These are phyloP conservation scores for Endogone sp. DNA, from an alignment of 192 early-diverging fungal species.

Conservation along the genomic window DNA sequence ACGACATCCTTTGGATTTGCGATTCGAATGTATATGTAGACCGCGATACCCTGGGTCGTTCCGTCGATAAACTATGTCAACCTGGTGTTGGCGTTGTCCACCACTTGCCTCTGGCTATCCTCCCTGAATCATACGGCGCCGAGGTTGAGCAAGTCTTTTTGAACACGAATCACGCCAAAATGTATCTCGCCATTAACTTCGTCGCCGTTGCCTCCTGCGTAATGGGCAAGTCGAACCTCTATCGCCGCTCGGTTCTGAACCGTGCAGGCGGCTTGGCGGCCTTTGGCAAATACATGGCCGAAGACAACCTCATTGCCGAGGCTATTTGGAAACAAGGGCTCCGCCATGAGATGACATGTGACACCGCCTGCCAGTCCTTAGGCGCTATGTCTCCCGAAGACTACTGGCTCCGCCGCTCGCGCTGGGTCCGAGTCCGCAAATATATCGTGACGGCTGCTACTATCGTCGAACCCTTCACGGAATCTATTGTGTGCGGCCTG, in stretches of 20 bases:
- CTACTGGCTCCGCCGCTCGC: conserved; percentile 78
- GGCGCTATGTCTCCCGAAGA: conserved; percentile 71
- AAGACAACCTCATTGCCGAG: conserved; percentile 93
- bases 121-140: conserved; percentile 69
- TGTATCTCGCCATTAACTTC: conserved; percentile 93
- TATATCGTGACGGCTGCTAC: conserved; percentile 90
- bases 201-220: conserved; percentile 82
- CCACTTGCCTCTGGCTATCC: conserved; percentile 81
- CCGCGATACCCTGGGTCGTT: conserved; percentile 71
- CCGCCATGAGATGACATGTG: conserved; percentile 82
- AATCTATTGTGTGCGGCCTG: conserved; percentile 76
- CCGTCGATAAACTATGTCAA: conserved; percentile 70
- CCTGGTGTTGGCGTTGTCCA: conserved; percentile 90
- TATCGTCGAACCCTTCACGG: conserved; percentile 87
- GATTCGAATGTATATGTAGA: conserved; percentile 90
- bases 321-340: conserved; percentile 76
- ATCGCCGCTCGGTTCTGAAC: conserved; percentile 78
- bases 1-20: conserved; percentile 93
- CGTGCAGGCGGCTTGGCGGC: conserved; percentile 73
- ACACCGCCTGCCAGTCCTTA: conserved; percentile 82
- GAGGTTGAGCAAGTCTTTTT: conserved; percentile 86
- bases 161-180: conserved; percentile 88
- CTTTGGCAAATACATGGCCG: conserved; percentile 91
- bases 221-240: conserved; percentile 94
- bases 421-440: conserved; percentile 94